Conservation (phyloP, 768 basidiomycete genomes). For the Amanita pallidorosea region DNA sequence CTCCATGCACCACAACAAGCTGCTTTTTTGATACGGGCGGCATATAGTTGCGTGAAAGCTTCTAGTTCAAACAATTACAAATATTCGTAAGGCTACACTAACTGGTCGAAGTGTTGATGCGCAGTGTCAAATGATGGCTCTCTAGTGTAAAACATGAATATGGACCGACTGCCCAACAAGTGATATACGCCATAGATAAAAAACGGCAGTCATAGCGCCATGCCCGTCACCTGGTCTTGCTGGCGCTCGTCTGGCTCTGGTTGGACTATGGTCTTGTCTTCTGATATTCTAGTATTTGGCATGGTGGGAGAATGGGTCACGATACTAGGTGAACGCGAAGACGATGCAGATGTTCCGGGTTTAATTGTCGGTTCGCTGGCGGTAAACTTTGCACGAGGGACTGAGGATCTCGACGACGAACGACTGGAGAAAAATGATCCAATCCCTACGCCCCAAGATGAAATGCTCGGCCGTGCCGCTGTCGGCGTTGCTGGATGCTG, state of each 20-base stretch:
- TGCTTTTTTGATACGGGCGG: too few relatives aligned
- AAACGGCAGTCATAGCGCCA: background rate
- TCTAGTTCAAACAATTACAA: background rate
- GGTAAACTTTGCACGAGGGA: background rate
- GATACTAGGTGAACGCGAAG: background rate
- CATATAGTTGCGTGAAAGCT: background rate
- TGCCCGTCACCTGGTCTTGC: background rate
- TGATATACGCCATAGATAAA: background rate
- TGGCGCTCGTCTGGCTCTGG: background rate
- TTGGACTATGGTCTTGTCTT: background rate
- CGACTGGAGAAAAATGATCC: slow-evolving; percentile 21
- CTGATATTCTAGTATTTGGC: background rate
- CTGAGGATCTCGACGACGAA: background rate
- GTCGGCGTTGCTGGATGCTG: slow-evolving; percentile 2
- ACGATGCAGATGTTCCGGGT: background rate
- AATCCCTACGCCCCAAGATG: slow-evolving; percentile 22
- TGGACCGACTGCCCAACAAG: background rate
- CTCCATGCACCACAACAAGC: too few relatives aligned
- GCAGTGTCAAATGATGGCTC: background rate
- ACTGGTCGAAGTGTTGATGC: too few relatives aligned
- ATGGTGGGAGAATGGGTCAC: background rate
- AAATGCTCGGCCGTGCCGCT: slow-evolving; percentile 11
- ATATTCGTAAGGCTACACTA: background rate
- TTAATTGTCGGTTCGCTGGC: background rate
- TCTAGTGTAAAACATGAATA: too few relatives aligned